Evolutionary conservation across 1,284 basidiomycete species (phyloP), one percentile per base, ranked within the genome.

Genomic region (Marasmius fiardii): DNA sequence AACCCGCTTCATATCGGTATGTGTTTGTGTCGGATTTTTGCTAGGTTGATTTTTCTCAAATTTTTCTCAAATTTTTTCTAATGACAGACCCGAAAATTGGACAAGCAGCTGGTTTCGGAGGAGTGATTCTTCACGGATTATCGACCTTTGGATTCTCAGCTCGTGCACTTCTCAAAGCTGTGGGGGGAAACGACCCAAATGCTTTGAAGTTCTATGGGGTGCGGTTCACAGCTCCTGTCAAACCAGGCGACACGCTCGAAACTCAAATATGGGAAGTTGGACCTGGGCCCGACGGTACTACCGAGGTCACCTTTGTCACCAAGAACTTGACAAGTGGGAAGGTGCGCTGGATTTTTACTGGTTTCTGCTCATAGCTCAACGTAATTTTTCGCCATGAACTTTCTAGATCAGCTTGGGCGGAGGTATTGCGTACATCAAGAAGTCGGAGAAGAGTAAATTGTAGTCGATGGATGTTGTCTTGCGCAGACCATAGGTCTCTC

Each of bases 1-100:
- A 93, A 93, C 69, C 86, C 88, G 18, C 77, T 93, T 11, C 92
- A 93, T 70, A 88, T 93, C 58, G 88, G 88, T 90, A 52, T 47
- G 76, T 65, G 10, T 43, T 8, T 28, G 43, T 28, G 51, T 62
- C 31, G 44, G 10, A 35, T 24, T 51, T 55, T 18, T 58, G 1
- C 2, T 12, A 10, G n/a, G n/a, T n/a, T n/a, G n/a, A n/a, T n/a
- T n/a, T n/a, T n/a, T n/a, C n/a, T n/a, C n/a, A n/a, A n/a, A n/a
- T 43, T 8, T 28, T 50, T 28, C 52, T 62, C 31, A 44, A 11
- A 35, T 24, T 51, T 55, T 18, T 58, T n/a, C 2, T 12, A 10
- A 37, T 45, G 20, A 14, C 56, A 90, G 89, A 92, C 68, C 89
- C 91, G 1, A 70, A 65, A 18, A 83, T 89, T 43, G 90, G 89